Evolutionary conservation across 2,329 filamentous ascomycete species (phyloP).

Genomic region (Rosellinia necatrix): DNA sequence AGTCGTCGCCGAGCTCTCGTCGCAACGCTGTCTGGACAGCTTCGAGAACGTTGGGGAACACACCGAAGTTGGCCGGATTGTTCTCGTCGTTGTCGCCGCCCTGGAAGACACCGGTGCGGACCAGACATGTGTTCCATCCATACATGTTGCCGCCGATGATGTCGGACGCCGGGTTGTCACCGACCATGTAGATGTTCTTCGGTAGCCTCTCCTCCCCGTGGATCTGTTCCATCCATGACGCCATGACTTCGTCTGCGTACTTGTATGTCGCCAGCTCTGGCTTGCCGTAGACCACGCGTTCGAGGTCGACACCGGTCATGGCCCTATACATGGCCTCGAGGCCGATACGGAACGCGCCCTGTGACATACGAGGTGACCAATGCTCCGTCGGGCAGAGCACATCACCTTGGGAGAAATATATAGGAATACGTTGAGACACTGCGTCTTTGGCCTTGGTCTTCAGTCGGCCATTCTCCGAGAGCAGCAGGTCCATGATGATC

Average conservation of each 20-base stretch:
- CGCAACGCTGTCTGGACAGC: constrained; percentile 69
- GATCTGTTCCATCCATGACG: constrained; percentile 75
- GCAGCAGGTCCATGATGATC: constrained; percentile 75
- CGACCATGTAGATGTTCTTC: constrained; percentile 76
- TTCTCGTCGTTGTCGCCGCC: constrained; percentile 75
- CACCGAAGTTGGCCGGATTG: constrained; percentile 78
- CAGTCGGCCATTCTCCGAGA: constrained; percentile 68
- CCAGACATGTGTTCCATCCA: constrained; percentile 80
- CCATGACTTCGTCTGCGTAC: constrained; percentile 75
- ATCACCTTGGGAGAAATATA: constrained; percentile 64
- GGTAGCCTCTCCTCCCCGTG: constrained; percentile 73
- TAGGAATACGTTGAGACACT: constrained; percentile 68
- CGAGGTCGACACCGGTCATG: constrained; percentile 70
- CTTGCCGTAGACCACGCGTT: constrained; percentile 79
- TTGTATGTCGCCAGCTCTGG: constrained; percentile 77
- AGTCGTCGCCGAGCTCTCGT: constrained; percentile 74
- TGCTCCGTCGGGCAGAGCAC: constrained; percentile 65
- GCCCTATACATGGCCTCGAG: constrained; percentile 76
- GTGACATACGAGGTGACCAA: constrained; percentile 70
- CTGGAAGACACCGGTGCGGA: constrained; percentile 79
- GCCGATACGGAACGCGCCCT: constrained; percentile 75
- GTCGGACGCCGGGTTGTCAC: constrained; percentile 75
- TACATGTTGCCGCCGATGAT: constrained; percentile 81
- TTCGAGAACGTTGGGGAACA: constrained; percentile 74
- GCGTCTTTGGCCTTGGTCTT: constrained; percentile 69